These are phyloP conservation scores for Chaetomidium leptoderma DNA, from an alignment of 495 filamentous ascomycete genomes.

Conservation along the genomic window DNA sequence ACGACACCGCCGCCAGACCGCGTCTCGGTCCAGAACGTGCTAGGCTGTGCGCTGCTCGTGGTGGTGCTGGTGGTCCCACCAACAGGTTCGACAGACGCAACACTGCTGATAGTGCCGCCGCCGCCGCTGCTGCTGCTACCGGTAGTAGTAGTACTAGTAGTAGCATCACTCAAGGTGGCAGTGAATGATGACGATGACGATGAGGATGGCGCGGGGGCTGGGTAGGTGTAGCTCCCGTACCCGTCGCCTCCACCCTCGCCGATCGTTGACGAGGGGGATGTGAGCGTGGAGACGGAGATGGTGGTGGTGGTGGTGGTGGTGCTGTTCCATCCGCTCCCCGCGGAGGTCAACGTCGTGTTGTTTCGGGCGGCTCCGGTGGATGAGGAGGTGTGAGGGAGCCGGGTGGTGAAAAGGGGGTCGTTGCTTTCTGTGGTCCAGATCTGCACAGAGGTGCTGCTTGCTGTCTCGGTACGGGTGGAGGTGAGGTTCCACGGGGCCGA, in stretches of 20 bases:
- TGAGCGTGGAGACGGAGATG: not conserved
- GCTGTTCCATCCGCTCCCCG: not conserved
- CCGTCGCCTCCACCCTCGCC: not conserved
- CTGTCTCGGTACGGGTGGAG: not conserved
- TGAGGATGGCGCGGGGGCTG: not conserved
- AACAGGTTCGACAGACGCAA: not conserved
- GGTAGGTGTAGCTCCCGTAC: conserved; percentile 13
- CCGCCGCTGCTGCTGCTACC: not conserved
- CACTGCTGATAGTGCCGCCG: not conserved
- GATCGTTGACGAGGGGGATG: not conserved
- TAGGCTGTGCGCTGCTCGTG: not conserved
- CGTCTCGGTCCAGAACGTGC: not conserved
- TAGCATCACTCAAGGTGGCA: not conserved
- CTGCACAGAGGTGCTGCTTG: not conserved
- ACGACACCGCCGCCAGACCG: too few species aligned
- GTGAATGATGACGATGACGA: too few species aligned
- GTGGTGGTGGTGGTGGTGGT: not conserved
- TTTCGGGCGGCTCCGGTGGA: not conserved
- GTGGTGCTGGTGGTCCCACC: not conserved
- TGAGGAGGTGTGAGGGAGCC: not conserved
- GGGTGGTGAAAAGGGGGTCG: conserved; percentile 9
- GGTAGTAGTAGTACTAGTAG: not conserved
- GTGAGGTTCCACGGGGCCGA: not conserved
- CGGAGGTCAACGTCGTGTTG: not conserved
- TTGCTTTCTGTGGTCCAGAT: conserved; percentile 9